phyloP scores from a whole-genome alignment of 345 rosid genomes.

The Isatis tinctoria region DNA sequence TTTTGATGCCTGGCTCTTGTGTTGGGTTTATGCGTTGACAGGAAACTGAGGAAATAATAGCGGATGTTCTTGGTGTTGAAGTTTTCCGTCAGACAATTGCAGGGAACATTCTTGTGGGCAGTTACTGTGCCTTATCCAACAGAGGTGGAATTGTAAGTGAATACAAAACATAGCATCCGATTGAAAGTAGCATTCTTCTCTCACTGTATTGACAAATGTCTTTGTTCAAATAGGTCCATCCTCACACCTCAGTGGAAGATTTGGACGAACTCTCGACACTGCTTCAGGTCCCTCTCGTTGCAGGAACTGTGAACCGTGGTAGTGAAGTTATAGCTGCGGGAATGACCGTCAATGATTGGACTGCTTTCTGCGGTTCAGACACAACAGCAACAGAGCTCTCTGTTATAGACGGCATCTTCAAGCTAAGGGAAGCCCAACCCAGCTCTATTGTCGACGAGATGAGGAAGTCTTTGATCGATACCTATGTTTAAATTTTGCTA shows the following conservation, averaged over 20 bases:
- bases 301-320: constrained; percentile 86
- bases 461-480: constrained; percentile 90
- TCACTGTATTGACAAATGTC: not conserved
- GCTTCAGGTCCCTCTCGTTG: constrained; percentile 70
- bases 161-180: not conserved
- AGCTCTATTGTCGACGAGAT: constrained; percentile 77
- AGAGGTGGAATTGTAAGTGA: constrained; percentile 86
- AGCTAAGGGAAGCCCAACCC: constrained; percentile 89
- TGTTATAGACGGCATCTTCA: constrained; percentile 83
- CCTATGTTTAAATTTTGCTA: constrained; percentile 46
- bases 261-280: constrained; percentile 92
- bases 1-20: not conserved
- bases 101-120: constrained; percentile 90
- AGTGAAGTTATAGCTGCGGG: constrained; percentile 86
- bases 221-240: constrained; percentile 62
- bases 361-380: constrained; percentile 85
- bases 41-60: constrained; percentile 92
- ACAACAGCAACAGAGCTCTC: constrained; percentile 92
- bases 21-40: not conserved
- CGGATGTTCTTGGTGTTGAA: constrained; percentile 96
- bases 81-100: constrained; percentile 94
- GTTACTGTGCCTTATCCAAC: constrained; percentile 84
- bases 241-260: constrained; percentile 91
- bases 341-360: constrained; percentile 88
- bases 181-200: not conserved